Conservation (phyloP, 2,329 filamentous ascomycete species). For the Mycosphaerella sp. region DNA sequence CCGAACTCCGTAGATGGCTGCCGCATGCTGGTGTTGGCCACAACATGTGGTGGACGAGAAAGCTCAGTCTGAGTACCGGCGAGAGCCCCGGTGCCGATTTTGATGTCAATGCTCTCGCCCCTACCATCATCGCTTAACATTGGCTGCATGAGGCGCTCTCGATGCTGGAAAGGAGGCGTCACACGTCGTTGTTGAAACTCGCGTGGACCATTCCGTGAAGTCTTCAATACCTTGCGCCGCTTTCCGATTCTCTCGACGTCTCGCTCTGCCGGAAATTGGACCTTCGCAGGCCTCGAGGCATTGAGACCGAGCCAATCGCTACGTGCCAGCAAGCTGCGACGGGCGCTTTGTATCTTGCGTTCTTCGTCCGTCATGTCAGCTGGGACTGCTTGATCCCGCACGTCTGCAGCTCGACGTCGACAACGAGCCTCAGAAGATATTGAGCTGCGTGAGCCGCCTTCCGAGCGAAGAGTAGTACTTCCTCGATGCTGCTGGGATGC, state of each 20-base stretch:
- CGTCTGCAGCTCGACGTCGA: background rate
- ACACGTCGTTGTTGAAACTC: constrained; percentile 8
- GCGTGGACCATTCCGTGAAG: constrained; percentile 6
- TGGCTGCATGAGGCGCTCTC: constrained; percentile 5
- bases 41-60: constrained; percentile 16
- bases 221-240: constrained; percentile 25
- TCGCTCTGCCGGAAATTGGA: constrained; percentile 20
- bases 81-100: constrained; percentile 31
- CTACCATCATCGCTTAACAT: constrained; percentile 27
- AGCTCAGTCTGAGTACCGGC: constrained; percentile 23
- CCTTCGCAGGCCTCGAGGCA: constrained; percentile 22
- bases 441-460: background rate
- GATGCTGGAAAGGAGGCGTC: constrained; percentile 21
- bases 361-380: background rate
- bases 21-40: constrained; percentile 21
- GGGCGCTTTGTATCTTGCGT: background rate
- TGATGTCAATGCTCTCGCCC: constrained; percentile 25
- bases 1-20: constrained; percentile 23
- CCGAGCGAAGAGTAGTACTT: background rate
- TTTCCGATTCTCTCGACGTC: constrained; percentile 28
- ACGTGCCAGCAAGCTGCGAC: constrained; percentile 25
- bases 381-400: background rate
- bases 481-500: background rate
- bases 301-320: constrained; percentile 31
- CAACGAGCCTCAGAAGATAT: background rate